These are phyloP conservation scores for Globisporangium irregulare DNA, from an alignment of 352 stramenopile genomes.

Conservation along the genomic window DNA sequence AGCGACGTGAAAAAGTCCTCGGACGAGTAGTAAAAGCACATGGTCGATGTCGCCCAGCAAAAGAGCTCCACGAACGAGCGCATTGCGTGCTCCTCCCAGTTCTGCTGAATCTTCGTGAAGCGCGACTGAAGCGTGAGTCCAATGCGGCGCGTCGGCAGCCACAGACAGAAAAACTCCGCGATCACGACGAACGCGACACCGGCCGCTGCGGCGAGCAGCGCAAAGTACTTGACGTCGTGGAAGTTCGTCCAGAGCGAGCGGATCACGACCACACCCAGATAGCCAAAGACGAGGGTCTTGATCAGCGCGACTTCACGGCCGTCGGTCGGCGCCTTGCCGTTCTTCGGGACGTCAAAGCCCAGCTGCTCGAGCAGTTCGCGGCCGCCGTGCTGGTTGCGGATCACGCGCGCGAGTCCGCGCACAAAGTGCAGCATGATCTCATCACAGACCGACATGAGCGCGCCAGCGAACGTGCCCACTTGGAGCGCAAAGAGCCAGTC, in stretches of 20 bases:
- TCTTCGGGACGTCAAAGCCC: slow-evolving; percentile 70
- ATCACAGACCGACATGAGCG: slow-evolving; percentile 79
- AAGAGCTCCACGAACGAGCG: slow-evolving; percentile 65
- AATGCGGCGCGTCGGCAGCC: slow-evolving; percentile 66
- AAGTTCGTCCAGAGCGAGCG: slow-evolving; percentile 64
- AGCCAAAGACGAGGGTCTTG: slow-evolving; percentile 80
- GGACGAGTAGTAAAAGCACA: slow-evolving; percentile 58
- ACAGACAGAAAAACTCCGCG: slow-evolving; percentile 78
- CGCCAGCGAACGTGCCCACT: slow-evolving; percentile 70
- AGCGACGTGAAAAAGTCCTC: slow-evolving; percentile 50
- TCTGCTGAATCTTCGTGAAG: slow-evolving; percentile 54
- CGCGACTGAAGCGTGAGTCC: slow-evolving; percentile 73
- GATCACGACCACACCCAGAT: slow-evolving; percentile 60
- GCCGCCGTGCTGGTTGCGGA: slow-evolving; percentile 67
- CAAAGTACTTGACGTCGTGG: slow-evolving; percentile 72
- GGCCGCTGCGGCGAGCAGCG: slow-evolving; percentile 56
- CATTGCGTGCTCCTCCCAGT: slow-evolving; percentile 52
- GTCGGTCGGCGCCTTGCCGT: slow-evolving; percentile 64
- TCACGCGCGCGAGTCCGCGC: slow-evolving; percentile 53
- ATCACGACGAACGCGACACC: slow-evolving; percentile 71
- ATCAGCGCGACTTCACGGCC: slow-evolving; percentile 67
- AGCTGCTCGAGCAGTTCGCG: slow-evolving; percentile 51
- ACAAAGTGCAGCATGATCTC: slow-evolving; percentile 73
- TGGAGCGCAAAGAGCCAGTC: slow-evolving; percentile 62
- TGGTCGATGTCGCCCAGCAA: slow-evolving; percentile 53